Base-by-base conservation (phyloP, 495 filamentous ascomycete genomes). In the Hypoxylon trugodes region DNA sequence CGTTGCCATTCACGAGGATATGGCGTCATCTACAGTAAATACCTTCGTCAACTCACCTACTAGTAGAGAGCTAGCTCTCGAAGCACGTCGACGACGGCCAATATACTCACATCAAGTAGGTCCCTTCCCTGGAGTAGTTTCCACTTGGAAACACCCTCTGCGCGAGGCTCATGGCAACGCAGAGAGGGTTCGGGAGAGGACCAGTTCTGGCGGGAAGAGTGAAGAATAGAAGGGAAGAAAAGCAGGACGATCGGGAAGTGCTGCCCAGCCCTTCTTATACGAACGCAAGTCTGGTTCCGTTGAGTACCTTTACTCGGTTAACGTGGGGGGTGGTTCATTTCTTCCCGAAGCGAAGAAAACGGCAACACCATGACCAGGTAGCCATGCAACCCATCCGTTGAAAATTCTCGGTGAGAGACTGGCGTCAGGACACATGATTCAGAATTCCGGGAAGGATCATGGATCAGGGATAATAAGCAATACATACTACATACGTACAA, bases 341-440 rank as follows among this genome's bases (percentile, higher is more conserved):
- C n/a, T n/a, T n/a, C n/a, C n/a, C n/a, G n/a, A n/a, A n/a, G n/a
- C 46, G 46, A 52, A 21, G 37, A 19, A 48, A 25, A 16, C 38
- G 63, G 57, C 35, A 51, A n/a, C n/a, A n/a, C n/a, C n/a, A n/a
- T n/a, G n/a, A n/a, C n/a, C n/a, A n/a, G n/a, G n/a, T 22, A 32
- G 36, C 25, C 33, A 62, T 67, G 64, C 52, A 62, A 58, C 47
- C 46, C 53, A 61, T 49, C 21, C 49, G 21, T 30, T 7, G 38
- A 59, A 48, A n/a, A n/a, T n/a, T 19, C 54, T 67, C 64, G 64
- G 64, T 67, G 64, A 67, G 58, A 54, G 64, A 48, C 52, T 62
- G 64, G 64, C 16, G 47, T 50, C 42, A 59, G 42, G 43, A 58
- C 19, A 25, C 25, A 25, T 37, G 52, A 53, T 42, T 16, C 10